phyloP scores from a whole-genome alignment of 2,329 filamentous ascomycete genomes.

The Pestalotiopsis fici region DNA sequence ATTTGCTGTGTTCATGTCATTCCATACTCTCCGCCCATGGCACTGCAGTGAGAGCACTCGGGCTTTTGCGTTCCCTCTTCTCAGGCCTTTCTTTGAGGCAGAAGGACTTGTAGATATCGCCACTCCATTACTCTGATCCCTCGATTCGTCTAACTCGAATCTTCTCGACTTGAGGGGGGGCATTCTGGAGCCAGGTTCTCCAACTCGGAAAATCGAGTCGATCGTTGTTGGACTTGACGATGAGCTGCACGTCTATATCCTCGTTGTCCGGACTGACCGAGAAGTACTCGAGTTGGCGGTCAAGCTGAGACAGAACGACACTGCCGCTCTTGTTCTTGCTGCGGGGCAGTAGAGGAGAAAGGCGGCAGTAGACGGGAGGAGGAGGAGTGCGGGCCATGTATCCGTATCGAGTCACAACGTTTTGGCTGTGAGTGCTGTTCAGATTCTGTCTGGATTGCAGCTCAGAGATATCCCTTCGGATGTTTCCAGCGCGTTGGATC shows the following conservation, averaged over 20 bases:
- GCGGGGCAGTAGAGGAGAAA: background rate
- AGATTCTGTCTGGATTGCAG: background rate
- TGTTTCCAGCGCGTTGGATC: background rate
- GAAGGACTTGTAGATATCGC: too few relatives aligned
- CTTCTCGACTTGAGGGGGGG: conserved; percentile 6
- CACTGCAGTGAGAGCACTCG: too few relatives aligned
- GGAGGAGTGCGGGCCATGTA: background rate
- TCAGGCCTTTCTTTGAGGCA: too few relatives aligned
- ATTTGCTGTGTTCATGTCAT: too few relatives aligned
- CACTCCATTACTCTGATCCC: background rate
- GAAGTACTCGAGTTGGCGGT: background rate
- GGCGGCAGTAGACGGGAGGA: conserved; percentile 9
- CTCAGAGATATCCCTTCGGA: background rate
- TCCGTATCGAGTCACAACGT: background rate
- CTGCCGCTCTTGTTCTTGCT: background rate
- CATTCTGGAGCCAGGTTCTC: conserved; percentile 7
- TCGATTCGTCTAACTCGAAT: background rate
- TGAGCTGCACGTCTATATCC: background rate
- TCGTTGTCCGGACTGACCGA: background rate
- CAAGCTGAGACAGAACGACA: conserved; percentile 1
- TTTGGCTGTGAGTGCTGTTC: background rate
- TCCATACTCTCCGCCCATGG: too few relatives aligned
- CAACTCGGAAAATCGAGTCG: background rate
- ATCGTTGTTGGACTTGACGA: background rate
- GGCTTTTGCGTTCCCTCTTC: too few relatives aligned